phyloP scores from a whole-genome alignment of 495 filamentous ascomycete species.

The Penicillium longicatenatum region DNA sequence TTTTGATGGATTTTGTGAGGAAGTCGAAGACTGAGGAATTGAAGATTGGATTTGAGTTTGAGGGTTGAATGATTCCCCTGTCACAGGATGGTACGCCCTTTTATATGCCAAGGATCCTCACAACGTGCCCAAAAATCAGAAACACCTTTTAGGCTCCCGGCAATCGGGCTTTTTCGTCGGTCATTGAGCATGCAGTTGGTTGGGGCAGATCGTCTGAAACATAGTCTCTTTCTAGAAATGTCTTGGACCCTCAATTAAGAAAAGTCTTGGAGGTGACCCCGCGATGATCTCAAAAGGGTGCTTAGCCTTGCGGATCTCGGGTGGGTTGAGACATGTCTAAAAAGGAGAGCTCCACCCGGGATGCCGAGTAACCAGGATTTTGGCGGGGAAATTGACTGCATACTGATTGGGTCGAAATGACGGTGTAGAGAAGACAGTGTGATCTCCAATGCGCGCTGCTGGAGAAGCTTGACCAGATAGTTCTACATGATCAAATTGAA shows the following conservation, averaged over 20 bases:
- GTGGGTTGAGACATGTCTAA: background rate
- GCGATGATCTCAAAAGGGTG: background rate
- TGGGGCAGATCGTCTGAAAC: slow-evolving; percentile 10
- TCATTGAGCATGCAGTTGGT: background rate
- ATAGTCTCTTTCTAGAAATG: background rate
- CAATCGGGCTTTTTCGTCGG: background rate
- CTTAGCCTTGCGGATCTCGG: background rate
- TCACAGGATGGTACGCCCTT: background rate
- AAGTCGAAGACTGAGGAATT: background rate
- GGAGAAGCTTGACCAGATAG: background rate
- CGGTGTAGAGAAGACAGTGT: background rate
- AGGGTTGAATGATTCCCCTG: background rate
- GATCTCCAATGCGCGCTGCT: background rate
- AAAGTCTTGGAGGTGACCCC: background rate
- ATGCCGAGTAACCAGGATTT: background rate
- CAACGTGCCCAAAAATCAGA: background rate
- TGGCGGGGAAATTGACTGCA: background rate
- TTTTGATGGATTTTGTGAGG: slow-evolving; percentile 8
- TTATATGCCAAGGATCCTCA: background rate
- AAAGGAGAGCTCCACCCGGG: background rate
- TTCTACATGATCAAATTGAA: background rate
- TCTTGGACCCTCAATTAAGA: background rate
- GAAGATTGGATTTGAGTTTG: background rate
- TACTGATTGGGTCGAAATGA: background rate
- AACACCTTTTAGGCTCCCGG: background rate